Evolutionary conservation across 352 stramenopile species (phyloP).

Genomic region (Globisporangium spiculum): DNA sequence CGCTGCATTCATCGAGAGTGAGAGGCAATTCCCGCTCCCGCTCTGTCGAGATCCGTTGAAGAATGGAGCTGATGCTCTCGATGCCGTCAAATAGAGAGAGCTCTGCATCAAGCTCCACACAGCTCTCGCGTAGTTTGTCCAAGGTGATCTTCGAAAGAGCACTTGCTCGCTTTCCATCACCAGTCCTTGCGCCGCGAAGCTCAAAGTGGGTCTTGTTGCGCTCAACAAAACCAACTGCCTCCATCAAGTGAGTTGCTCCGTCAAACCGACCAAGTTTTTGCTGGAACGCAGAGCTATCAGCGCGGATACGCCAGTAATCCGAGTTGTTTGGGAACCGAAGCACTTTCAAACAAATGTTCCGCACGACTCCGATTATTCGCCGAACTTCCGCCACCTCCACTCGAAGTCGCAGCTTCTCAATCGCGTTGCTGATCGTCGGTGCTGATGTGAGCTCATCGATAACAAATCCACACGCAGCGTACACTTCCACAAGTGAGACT

Average conservation of each 20-base stretch:
- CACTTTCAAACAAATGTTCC: constrained; percentile 64
- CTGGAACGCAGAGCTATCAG: constrained; percentile 51
- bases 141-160: constrained; percentile 40
- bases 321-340: constrained; percentile 68
- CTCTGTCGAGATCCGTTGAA: constrained; percentile 41
- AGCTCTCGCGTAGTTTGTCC: constrained; percentile 44
- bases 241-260: constrained; percentile 48
- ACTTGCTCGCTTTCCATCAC: constrained; percentile 41
- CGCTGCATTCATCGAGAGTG: constrained; percentile 44
- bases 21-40: constrained; percentile 26
- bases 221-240: constrained; percentile 59
- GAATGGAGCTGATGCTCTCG: constrained; percentile 55
- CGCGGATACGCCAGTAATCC: constrained; percentile 68
- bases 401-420: constrained; percentile 55
- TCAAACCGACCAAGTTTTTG: constrained; percentile 64
- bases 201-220: constrained; percentile 57
- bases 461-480: constrained; percentile 52
- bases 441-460: constrained; percentile 64
- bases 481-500: constrained; percentile 62
- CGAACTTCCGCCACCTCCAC: constrained; percentile 48
- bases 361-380: constrained; percentile 44
- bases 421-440: constrained; percentile 48
- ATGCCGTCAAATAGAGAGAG: constrained; percentile 60
- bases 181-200: constrained; percentile 35
- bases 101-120: constrained; percentile 51